Percentiles rank a stretch among this genome's conserved stretches.
Conservation (phyloP, 116 monocot species). For the Trichopus zeylanicus region DNA sequence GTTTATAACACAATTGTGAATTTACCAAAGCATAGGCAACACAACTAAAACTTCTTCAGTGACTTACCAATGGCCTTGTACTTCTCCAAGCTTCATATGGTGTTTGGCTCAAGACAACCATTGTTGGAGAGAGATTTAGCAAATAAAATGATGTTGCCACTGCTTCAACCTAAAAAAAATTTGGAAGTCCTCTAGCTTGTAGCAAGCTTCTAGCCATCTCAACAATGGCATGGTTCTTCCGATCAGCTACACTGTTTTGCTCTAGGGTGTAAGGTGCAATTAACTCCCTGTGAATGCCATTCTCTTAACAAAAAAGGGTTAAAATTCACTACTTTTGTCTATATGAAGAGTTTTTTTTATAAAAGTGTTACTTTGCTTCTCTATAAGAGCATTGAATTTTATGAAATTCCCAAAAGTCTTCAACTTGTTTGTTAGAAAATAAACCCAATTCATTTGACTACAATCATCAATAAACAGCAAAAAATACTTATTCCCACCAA, state of each 20-base stretch:
- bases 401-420: slow-evolving; percentile 1
- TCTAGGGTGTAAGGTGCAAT: neutral
- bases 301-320: slow-evolving; percentile 3
- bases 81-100: slow-evolving; percentile 10
- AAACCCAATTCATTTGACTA: too few species aligned
- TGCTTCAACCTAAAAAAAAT: slow-evolving; percentile 7
- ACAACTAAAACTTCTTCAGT: slow-evolving; percentile 2
- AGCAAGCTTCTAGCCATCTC: slow-evolving; percentile 11
- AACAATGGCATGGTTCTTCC: slow-evolving; percentile 2
- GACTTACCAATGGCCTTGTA: slow-evolving; percentile 4
- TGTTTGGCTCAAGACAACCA: neutral
- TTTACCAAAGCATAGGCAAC: too few species aligned
- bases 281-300: slow-evolving; percentile 10
- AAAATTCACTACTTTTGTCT: neutral
- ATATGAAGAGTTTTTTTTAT: slow-evolving; percentile 5
- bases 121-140: slow-evolving; percentile 13
- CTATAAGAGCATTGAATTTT: slow-evolving; percentile 3
- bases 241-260: slow-evolving; percentile 5
- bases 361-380: slow-evolving; percentile 3
- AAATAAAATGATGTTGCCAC: slow-evolving; percentile 9
- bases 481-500: too few species aligned
- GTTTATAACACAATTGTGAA: slow-evolving; percentile 2
- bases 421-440: slow-evolving; percentile 3
- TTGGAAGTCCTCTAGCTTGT: neutral
- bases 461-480: too few species aligned